Evolutionary conservation across 768 basidiomycete genomes (phyloP).

Genomic region (Amanita rubescens): DNA sequence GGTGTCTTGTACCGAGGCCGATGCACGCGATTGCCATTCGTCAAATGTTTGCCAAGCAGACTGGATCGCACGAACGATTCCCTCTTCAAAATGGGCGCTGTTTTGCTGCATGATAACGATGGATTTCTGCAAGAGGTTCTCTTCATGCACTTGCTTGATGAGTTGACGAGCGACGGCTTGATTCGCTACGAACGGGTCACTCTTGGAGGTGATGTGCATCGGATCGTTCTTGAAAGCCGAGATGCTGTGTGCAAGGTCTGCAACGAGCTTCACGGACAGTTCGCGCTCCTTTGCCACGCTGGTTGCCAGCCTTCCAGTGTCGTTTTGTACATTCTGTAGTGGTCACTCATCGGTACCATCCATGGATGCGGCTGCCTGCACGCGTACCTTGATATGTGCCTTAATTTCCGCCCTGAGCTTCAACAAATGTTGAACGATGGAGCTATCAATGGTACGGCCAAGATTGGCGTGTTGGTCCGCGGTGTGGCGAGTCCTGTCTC

Average conservation of each 20-base stretch:
- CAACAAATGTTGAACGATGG: constrained; percentile 95
- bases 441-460: constrained; percentile 91
- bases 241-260: constrained; percentile 81
- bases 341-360: neutral
- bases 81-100: constrained; percentile 93
- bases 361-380: neutral
- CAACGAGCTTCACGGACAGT: constrained; percentile 73
- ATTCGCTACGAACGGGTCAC: constrained; percentile 79
- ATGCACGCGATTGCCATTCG: constrained; percentile 86
- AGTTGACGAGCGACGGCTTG: constrained; percentile 71
- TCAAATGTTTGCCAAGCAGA: constrained; percentile 97
- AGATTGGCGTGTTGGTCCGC: constrained; percentile 97
- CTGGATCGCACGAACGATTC: constrained; percentile 90
- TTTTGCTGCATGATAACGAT: constrained; percentile 99
- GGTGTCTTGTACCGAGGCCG: constrained; percentile 61
- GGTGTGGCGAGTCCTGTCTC: constrained; percentile 88
- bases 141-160: constrained; percentile 90
- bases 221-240: constrained; percentile 95
- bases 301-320: constrained; percentile 87
- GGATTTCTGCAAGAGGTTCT: constrained; percentile 95
- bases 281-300: constrained; percentile 92
- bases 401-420: constrained; percentile 95
- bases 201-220: constrained; percentile 69
- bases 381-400: constrained; percentile 84
- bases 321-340: constrained; percentile 85